Base-by-base conservation (phyloP, 1,139 yeast species). In the Diutina catenulata region DNA sequence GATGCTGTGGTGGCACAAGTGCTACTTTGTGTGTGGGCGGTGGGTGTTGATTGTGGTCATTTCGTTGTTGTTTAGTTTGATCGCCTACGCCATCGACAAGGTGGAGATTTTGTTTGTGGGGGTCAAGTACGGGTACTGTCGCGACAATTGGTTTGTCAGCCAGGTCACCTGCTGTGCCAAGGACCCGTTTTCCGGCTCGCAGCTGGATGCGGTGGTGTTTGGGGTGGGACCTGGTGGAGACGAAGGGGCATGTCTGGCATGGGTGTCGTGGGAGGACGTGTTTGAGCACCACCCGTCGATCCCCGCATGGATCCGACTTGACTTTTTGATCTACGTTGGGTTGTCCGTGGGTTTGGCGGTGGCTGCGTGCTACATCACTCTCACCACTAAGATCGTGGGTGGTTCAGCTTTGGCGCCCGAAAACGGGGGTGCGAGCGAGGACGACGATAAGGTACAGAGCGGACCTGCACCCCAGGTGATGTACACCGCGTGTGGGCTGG, bases 401-500 rank as follows among this genome's bases (percentile, higher is more conserved):
- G 36, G 35, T 19, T 22, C 28, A 53, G 29, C 32, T 5, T 28
- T 28, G 15, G 35, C 20, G 9, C 35, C 39, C 2, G 28, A 25
- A 33, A 39, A 39, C n/a, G 37, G 36, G 28, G 19, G 19, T 3
- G n/a, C 20, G 3, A 18, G 11, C 6, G 36, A 29, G 14, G 37
- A 40, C 13, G 37, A 38, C 5, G 33, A 28, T 15, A 37, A 28
- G 49, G 54, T 22, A 52, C 62, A 37, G 55, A 57, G n/a, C 10
- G 5, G 15, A 3, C 16, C 26, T 9, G 18, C 33, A 4, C 22
- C 27, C 15, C 28, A 26, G 16, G 28, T 23, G 3, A 61, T 73
- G 49, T 75, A 74, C 47, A 64, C 78, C 3, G 80, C 77, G 0
- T 65, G 68, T 28, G 80, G 81, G 1, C 70, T 77, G n/a, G 81